A percentile compares a stretch with the other conserved stretches of the same genome.
Conservation (phyloP, 306 rosid species). For the Oemleria cerasiformis region DNA sequence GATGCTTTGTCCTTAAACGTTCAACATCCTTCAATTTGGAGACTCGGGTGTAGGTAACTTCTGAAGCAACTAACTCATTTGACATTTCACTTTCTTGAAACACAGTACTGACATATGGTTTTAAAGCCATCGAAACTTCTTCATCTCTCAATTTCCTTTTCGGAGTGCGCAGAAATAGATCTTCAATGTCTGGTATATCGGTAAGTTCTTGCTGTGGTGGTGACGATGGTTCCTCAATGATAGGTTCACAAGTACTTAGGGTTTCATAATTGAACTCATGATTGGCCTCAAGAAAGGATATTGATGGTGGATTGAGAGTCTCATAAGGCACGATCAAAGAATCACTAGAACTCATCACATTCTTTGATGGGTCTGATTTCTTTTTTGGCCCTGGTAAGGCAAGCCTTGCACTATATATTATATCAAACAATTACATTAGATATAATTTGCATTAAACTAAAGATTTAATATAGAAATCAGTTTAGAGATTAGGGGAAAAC, state of each 20-base stretch:
- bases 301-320: not conserved
- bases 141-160: conserved; percentile 16
- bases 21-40: conserved; percentile 44
- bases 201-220: conserved; percentile 26
- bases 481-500: conserved; percentile 23
- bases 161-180: conserved; percentile 16
- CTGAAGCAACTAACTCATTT: conserved; percentile 29
- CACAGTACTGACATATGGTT: not conserved
- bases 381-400: conserved; percentile 36
- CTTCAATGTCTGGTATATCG: conserved; percentile 32
- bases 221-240: conserved; percentile 53
- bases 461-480: not conserved
- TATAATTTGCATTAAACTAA: not conserved
- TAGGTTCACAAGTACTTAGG: conserved; percentile 33
- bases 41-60: conserved; percentile 17
- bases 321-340: not conserved
- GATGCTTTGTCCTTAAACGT: conserved; percentile 57
- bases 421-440: conserved; percentile 10
- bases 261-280: not conserved
- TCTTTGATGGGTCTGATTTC: not conserved
- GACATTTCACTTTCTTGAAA: conserved; percentile 25
- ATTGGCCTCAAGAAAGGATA: not conserved
- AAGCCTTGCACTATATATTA: conserved; percentile 44
- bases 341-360: not conserved
- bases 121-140: not conserved